phyloP scores from a whole-genome alignment of 441 rosid species.

The Erodium trifolium region DNA sequence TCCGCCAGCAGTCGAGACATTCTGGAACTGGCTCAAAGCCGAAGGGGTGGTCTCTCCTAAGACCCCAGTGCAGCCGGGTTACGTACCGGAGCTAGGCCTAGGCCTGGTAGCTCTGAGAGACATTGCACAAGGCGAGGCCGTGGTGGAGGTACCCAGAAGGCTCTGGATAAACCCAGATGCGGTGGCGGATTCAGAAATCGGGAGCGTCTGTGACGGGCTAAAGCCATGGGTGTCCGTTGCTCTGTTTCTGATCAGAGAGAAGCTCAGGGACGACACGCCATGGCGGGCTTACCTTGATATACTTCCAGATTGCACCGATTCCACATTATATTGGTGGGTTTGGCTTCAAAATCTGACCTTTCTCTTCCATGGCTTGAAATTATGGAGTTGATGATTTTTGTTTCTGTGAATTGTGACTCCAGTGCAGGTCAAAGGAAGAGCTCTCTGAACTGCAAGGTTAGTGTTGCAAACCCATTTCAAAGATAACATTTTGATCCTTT shows the following conservation, averaged over 20 bases:
- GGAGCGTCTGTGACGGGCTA: constrained; percentile 55
- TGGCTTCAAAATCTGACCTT: constrained; percentile 15
- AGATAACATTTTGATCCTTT: neutral
- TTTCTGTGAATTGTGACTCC: constrained; percentile 33
- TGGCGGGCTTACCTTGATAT: constrained; percentile 82
- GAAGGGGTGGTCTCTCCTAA: constrained; percentile 58
- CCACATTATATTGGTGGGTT: constrained; percentile 85
- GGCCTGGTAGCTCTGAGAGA: constrained; percentile 72
- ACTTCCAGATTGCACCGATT: constrained; percentile 69
- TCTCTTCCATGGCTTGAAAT: constrained; percentile 8
- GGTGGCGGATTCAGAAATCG: constrained; percentile 73
- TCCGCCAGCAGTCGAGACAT: constrained; percentile 35
- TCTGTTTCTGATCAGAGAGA: constrained; percentile 74
- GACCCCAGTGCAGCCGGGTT: constrained; percentile 48
- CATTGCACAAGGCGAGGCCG: constrained; percentile 70
- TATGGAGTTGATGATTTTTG: too few relatives aligned
- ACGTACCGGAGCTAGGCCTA: constrained; percentile 53
- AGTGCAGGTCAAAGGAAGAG: constrained; percentile 98
- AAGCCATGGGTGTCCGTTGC: constrained; percentile 91
- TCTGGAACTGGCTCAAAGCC: constrained; percentile 80
- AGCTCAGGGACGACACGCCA: constrained; percentile 43
- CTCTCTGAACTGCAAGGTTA: constrained; percentile 83
- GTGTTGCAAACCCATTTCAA: neutral
- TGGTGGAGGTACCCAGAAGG: constrained; percentile 79
- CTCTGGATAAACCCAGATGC: constrained; percentile 87